Percentiles rank a stretch among this genome's conserved stretches.
These are phyloP conservation scores for Trametes pubescens DNA, from an alignment of 1,284 basidiomycete species.

Conservation along the genomic window DNA sequence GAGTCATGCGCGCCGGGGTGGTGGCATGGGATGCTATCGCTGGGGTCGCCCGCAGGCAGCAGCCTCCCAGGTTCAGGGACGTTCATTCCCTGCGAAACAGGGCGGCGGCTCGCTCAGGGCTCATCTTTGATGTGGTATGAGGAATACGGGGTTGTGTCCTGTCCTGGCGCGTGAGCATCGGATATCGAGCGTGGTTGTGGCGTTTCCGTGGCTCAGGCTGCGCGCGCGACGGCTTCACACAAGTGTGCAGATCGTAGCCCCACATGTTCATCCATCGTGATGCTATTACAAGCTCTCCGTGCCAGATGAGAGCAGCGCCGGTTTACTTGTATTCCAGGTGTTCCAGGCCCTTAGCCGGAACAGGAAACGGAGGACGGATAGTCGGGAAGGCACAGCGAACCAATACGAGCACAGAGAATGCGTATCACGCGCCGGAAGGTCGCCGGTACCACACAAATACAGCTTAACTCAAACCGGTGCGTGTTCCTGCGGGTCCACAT, in stretches of 20 bases:
- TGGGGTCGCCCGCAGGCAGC: not conserved
- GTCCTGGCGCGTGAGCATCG: not conserved
- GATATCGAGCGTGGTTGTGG: not conserved
- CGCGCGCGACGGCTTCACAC: not conserved
- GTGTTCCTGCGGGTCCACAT: not conserved
- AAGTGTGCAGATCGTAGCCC: not conserved
- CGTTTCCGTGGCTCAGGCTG: not conserved
- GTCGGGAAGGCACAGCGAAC: not conserved
- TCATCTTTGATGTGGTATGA: not conserved
- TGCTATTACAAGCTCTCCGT: not conserved
- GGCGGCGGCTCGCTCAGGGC: not conserved
- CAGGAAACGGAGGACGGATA: not conserved
- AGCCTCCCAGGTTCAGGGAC: not conserved
- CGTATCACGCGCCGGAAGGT: slow-evolving; percentile 8
- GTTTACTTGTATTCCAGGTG: too few species aligned
- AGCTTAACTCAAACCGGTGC: slow-evolving; percentile 1
- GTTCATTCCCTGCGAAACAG: slow-evolving; percentile 7
- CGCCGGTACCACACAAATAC: not conserved
- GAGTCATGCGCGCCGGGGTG: not conserved
- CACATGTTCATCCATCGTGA: not conserved
- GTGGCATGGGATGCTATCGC: not conserved
- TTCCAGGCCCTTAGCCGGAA: not conserved
- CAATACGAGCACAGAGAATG: slow-evolving; percentile 6
- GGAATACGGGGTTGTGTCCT: not conserved
- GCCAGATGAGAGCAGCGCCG: too few species aligned